Percentiles rank a stretch among this genome's conserved stretches.
These are phyloP conservation scores for Rutstroemia sydowiana DNA, from an alignment of 2,329 filamentous ascomycete species.

Conservation along the genomic window DNA sequence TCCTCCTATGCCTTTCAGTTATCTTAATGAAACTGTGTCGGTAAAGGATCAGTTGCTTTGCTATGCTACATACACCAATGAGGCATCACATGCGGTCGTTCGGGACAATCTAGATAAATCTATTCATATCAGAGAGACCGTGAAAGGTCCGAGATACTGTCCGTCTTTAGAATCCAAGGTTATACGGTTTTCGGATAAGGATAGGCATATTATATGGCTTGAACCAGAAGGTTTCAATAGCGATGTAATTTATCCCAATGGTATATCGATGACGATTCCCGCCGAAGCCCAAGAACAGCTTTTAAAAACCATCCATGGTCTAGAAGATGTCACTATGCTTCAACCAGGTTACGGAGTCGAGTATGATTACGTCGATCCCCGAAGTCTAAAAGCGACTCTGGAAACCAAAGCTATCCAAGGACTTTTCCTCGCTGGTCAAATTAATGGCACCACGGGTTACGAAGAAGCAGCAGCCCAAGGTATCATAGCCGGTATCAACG, in stretches of 20 bases:
- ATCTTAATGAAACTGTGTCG: conserved; percentile 69
- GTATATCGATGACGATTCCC: conserved; percentile 93
- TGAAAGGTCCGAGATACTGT: conserved; percentile 91
- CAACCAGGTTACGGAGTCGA: conserved; percentile 96
- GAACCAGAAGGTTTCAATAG: conserved; percentile 93
- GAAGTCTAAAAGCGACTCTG: conserved; percentile 76
- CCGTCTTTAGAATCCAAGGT: conserved; percentile 93
- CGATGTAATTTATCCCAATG: conserved; percentile 90
- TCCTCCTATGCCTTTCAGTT: conserved; percentile 85
- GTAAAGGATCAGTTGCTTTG: conserved; percentile 81
- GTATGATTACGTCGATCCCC: conserved; percentile 96
- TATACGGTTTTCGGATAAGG: conserved; percentile 75
- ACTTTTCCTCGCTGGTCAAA: conserved; percentile 88
- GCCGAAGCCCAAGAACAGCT: conserved; percentile 77
- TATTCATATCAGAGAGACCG: conserved; percentile 90
- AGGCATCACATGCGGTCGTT: conserved; percentile 73
- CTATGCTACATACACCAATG: conserved; percentile 81
- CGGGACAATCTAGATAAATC: conserved; percentile 89
- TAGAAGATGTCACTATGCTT: conserved; percentile 85
- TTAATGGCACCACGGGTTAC: conserved; percentile 97
- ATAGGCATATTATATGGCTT: conserved; percentile 86
- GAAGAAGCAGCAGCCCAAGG: conserved; percentile 96
- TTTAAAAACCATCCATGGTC: conserved; percentile 77
- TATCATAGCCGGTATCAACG: conserved; percentile 87
- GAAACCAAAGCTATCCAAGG: conserved; percentile 90